Evolutionary conservation across 2,329 filamentous ascomycete species (phyloP), one percentile per base, ranked within the genome.

Genomic region (Epichloe gansuensis): DNA sequence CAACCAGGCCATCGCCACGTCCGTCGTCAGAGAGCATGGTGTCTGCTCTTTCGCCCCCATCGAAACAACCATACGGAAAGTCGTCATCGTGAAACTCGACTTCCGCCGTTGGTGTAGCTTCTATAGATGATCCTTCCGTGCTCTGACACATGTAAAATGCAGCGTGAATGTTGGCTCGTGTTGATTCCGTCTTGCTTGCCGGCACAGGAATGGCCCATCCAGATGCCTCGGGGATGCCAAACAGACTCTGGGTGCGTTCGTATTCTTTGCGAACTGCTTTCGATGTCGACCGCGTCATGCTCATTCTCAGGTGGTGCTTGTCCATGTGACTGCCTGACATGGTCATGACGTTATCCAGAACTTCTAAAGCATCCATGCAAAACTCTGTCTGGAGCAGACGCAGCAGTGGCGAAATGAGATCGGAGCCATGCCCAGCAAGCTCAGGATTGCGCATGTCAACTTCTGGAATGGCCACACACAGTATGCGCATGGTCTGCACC

Each of bases 131-230:
- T 15, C 79, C 80, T 57, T 83, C 77, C 4, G 80, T 75, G 56
- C 81, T 85, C 51, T 88, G 86, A 63, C 91, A 96, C 58, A 91
- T 95, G 68, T 95, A 95, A 68, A 96, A 97, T 0, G 93, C 91
- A 0, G 91, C 89, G 65, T 97, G 91, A 2, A 98, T 93, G 61
- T 98, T 98, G 54, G 85, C 81, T 53, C 93, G 80, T 4, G 93
- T 97, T 37, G 83, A 81, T 51, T 86, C 84, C 0, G 91, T 93
- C 71, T 95, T 91, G 52, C 87, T 85, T 0, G 91, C 91, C 15
- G 93, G 93, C 65, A 94, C 82, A 0, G 93, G 91, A 45, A 98
- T 89, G 0, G 93, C 93, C 93, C 93, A 98, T 2, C 93, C 93
- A 15, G 88, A 93, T 23, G 90, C 85, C 65, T 97, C 91, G 0